Conservation (phyloP, 805 yeast species). For the Barnettozyma sucrosica region DNA sequence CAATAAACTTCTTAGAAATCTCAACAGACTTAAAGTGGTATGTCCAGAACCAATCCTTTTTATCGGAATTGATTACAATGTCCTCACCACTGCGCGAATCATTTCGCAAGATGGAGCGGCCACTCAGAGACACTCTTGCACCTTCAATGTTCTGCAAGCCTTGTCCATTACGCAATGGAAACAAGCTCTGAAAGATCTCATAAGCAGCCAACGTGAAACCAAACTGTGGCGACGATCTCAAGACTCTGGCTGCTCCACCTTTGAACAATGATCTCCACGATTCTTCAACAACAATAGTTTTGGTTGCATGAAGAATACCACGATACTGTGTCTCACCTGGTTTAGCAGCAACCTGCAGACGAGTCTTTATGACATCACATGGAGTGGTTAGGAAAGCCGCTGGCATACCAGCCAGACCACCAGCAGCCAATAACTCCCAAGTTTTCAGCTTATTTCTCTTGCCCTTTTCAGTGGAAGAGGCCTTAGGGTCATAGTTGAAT, state of each 20-base stretch:
- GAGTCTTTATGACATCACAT: constrained; percentile 92
- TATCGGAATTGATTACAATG: constrained; percentile 36
- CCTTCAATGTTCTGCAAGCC: constrained; percentile 21
- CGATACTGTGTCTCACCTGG: constrained; percentile 71
- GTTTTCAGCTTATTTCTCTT: constrained; percentile 59
- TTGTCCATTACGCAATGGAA: constrained; percentile 51
- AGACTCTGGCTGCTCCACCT: constrained; percentile 92
- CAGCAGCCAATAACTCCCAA: constrained; percentile 79
- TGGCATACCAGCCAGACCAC: constrained; percentile 97
- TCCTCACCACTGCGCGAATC: constrained; percentile 9
- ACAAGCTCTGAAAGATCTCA: constrained; percentile 74
- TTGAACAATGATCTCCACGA: constrained; percentile 84
- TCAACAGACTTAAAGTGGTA: constrained; percentile 53
- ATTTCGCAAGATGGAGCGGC: constrained; percentile 7
- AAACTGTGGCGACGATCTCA: constrained; percentile 95
- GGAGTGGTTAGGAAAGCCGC: constrained; percentile 97
- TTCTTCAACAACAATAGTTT: constrained; percentile 72
- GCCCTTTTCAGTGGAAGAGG: constrained; percentile 37
- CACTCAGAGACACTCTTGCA: constrained; percentile 9
- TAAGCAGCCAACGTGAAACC: constrained; percentile 98
- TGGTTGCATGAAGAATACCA: constrained; percentile 74
- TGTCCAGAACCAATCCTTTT: constrained; percentile 37
- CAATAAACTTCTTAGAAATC: constrained; percentile 54
- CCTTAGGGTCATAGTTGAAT: constrained; percentile 72
- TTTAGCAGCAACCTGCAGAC: constrained; percentile 80